phyloP scores from a whole-genome alignment of 108 stramenopile genomes.

The Halocafeteria seosinensis region DNA sequence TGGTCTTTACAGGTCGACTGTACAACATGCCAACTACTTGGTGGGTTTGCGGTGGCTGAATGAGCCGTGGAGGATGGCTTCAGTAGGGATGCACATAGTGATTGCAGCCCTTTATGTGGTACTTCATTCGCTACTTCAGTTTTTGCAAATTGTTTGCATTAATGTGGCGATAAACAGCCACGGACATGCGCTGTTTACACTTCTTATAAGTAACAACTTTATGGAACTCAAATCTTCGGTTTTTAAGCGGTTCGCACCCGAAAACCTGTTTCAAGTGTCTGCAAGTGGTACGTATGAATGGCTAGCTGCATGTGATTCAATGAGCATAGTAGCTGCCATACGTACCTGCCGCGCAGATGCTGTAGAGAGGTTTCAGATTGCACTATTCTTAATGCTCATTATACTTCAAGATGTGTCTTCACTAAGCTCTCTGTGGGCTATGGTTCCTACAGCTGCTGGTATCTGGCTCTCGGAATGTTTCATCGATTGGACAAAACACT shows the following conservation, averaged over 20 bases:
- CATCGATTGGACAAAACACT: slow-evolving; percentile 84
- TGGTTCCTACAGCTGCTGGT: slow-evolving; percentile 14
- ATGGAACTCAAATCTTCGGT: slow-evolving; percentile 90
- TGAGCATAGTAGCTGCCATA: too few relatives aligned
- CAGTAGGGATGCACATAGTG: slow-evolving; percentile 50
- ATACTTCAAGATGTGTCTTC: slow-evolving; percentile 20
- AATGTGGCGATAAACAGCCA: slow-evolving; percentile 34
- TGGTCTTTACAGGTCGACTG: slow-evolving; percentile 65
- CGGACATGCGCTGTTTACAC: slow-evolving; percentile 49
- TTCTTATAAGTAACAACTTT: slow-evolving; percentile 88
- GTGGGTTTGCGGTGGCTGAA: slow-evolving; percentile 26
- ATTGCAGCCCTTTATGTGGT: slow-evolving; percentile 69
- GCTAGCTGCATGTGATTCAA: too few relatives aligned
- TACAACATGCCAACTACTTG: background rate
- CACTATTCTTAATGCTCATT: slow-evolving; percentile 32
- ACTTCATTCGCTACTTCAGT: slow-evolving; percentile 63
- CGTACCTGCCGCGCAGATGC: slow-evolving; percentile 19
- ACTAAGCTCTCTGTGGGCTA: background rate
- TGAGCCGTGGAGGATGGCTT: background rate
- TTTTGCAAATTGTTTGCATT: slow-evolving; percentile 34
- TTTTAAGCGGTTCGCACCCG: slow-evolving; percentile 92
- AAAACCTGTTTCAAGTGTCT: slow-evolving; percentile 81
- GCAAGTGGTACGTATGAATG: slow-evolving; percentile 26
- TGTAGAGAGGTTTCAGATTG: slow-evolving; percentile 40
- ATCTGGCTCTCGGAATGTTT: slow-evolving; percentile 66